Evolutionary conservation across 2,329 filamentous ascomycete species (phyloP).

Genomic region (Aphanocladium album): DNA sequence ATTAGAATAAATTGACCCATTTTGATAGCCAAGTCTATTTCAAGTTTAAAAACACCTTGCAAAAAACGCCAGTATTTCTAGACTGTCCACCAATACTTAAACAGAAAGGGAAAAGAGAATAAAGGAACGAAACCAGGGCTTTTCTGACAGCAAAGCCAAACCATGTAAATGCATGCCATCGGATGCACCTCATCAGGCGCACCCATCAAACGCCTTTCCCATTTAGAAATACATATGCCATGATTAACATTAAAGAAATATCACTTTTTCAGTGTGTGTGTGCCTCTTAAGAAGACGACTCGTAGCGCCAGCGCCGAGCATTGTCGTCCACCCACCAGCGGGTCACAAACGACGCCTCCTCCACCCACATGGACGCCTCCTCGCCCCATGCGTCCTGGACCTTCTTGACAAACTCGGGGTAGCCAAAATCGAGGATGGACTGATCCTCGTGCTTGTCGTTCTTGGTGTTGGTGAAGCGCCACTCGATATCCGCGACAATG

Average conservation of each 20-base stretch:
- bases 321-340: slow-evolving; percentile 23
- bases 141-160: too few relatives aligned
- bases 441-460: slow-evolving; percentile 26
- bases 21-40: slow-evolving; percentile 7
- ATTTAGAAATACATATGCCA: slow-evolving; percentile 8
- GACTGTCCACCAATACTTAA: neutral
- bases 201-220: neutral
- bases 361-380: slow-evolving; percentile 26
- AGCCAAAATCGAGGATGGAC: slow-evolving; percentile 23
- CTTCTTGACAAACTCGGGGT: slow-evolving; percentile 15
- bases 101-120: slow-evolving; percentile 1
- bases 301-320: slow-evolving; percentile 18
- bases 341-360: slow-evolving; percentile 19
- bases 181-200: too few relatives aligned
- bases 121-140: slow-evolving; percentile 14
- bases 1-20: neutral
- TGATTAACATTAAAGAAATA: neutral
- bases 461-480: slow-evolving; percentile 26
- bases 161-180: slow-evolving; percentile 3
- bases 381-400: slow-evolving; percentile 21
- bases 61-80: neutral
- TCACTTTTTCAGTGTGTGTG: neutral
- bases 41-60: neutral
- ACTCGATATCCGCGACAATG: slow-evolving; percentile 27
- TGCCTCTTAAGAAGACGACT: too few relatives aligned